These are phyloP conservation scores for Diutina siamensis DNA, from an alignment of 1,139 yeast species.

Conservation along the genomic window DNA sequence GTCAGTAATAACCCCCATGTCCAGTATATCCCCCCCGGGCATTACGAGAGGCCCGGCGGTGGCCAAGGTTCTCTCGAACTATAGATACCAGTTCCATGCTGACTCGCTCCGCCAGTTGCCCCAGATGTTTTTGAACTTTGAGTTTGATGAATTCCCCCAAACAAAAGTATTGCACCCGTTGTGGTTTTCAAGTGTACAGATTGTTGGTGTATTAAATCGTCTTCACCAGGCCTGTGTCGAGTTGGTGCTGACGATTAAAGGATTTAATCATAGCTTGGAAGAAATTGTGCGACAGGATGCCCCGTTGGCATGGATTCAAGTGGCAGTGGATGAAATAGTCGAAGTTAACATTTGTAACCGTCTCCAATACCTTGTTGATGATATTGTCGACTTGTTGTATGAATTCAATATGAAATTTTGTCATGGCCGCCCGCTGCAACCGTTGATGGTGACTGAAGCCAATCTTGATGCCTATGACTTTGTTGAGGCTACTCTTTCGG, in stretches of 20 bases:
- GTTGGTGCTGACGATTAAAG: neutral
- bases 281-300: neutral
- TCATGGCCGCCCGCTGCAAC: neutral
- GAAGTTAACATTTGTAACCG: conserved; percentile 1
- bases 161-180: conserved; percentile 3
- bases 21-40: neutral
- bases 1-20: neutral
- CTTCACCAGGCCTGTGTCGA: neutral
- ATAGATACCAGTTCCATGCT: neutral
- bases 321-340: neutral
- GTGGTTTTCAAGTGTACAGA: neutral
- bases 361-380: neutral
- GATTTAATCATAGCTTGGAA: neutral
- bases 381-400: neutral
- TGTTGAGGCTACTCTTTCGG: neutral
- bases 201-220: neutral
- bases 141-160: neutral
- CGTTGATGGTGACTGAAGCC: neutral
- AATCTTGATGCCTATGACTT: neutral
- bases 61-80: neutral
- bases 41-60: too few species aligned
- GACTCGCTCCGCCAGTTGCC: neutral
- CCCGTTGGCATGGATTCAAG: neutral
- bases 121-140: neutral
- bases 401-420: conserved; percentile 1